Evolutionary conservation across 1,284 basidiomycete species (phyloP).

Genomic region (Phlebopus sp.): DNA sequence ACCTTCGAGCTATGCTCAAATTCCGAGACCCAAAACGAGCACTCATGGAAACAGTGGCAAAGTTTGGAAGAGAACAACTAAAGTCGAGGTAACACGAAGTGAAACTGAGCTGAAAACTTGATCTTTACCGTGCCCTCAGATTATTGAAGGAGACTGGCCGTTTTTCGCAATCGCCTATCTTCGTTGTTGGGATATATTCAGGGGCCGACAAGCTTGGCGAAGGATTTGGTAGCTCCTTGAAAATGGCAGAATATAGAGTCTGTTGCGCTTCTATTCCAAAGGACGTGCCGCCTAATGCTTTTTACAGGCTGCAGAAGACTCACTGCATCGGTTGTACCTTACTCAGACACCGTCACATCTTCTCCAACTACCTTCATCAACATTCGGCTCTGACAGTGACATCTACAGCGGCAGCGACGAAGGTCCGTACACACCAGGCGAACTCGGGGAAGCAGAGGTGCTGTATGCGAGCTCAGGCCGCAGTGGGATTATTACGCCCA

Average conservation of each 20-base stretch:
- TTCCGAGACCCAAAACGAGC: constrained; percentile 86
- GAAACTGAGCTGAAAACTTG: neutral
- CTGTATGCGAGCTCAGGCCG: constrained; percentile 64
- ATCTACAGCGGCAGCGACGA: constrained; percentile 32
- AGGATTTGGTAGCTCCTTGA: constrained; percentile 89
- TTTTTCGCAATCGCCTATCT: constrained; percentile 85
- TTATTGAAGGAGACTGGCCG: constrained; percentile 92
- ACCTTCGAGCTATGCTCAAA: constrained; percentile 83
- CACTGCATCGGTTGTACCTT: constrained; percentile 78
- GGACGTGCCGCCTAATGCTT: neutral
- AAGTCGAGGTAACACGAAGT: constrained; percentile 59
- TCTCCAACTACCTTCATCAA: constrained; percentile 66
- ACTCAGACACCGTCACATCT: constrained; percentile 68
- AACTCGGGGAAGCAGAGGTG: constrained; percentile 60
- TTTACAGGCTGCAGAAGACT: constrained; percentile 77
- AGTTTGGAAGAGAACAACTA: constrained; percentile 72
- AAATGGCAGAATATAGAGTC: constrained; percentile 95
- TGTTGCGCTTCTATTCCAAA: constrained; percentile 18
- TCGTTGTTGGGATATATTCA: constrained; percentile 92
- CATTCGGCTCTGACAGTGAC: constrained; percentile 37
- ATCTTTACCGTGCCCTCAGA: constrained; percentile 37
- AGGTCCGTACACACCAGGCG: constrained; percentile 49
- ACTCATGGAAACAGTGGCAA: constrained; percentile 72
- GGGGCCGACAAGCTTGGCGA: constrained; percentile 89
- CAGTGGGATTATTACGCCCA: constrained; percentile 32